phyloP scores from a whole-genome alignment of 768 basidiomycete species.

The Rhizopogon vinicolor region DNA sequence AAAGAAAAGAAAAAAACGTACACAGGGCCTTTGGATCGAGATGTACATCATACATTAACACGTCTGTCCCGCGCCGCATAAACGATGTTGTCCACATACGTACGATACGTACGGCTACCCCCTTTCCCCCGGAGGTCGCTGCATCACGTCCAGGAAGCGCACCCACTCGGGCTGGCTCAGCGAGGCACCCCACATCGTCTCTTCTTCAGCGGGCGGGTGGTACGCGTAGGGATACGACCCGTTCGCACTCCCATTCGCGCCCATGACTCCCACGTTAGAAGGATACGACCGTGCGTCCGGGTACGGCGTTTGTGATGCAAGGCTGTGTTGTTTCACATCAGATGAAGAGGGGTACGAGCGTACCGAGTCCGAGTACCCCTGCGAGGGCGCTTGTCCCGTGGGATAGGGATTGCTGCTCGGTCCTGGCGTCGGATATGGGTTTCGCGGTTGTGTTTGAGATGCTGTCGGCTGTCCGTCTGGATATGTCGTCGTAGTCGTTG shows the following conservation, averaged over 20 bases:
- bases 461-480: not conserved
- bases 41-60: too few species aligned
- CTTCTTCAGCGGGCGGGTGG: conserved; percentile 47
- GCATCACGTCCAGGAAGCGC: conserved; percentile 60
- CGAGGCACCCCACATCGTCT: conserved; percentile 70
- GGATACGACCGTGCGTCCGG: not conserved
- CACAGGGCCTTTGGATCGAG: too few species aligned
- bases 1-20: too few species aligned
- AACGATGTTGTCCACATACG: too few species aligned
- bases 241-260: not conserved
- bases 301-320: not conserved
- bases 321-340: not conserved
- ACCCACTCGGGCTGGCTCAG: conserved; percentile 77
- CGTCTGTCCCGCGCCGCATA: too few species aligned
- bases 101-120: not conserved
- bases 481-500: not conserved
- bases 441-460: conserved; percentile 12
- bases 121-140: conserved; percentile 35
- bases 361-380: conserved; percentile 3
- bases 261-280: not conserved
- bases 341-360: not conserved
- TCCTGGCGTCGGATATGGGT: conserved; percentile 21
- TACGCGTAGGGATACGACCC: conserved; percentile 29
- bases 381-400: not conserved
- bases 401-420: conserved; percentile 20